These are phyloP conservation scores for Saccharomycopsis babjevae DNA, from an alignment of 805 yeast species.

Conservation along the genomic window DNA sequence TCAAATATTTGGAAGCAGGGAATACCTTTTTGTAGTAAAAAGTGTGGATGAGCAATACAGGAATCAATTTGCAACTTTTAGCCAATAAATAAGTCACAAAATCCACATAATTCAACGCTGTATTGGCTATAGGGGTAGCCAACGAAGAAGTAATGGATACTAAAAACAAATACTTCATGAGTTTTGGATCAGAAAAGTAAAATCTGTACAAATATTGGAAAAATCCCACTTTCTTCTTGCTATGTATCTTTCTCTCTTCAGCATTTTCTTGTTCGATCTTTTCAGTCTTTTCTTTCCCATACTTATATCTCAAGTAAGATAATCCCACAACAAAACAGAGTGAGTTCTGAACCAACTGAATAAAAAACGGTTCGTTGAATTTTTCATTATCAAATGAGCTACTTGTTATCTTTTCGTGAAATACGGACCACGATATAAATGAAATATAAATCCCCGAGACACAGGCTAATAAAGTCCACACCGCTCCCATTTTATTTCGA, in stretches of 20 bases:
- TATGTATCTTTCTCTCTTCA: not conserved
- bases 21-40: conserved; percentile 58
- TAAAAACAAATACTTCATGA: conserved; percentile 32
- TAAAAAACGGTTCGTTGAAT: conserved; percentile 71
- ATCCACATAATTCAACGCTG: conserved; percentile 72
- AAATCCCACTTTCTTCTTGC: not conserved
- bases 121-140: conserved; percentile 75
- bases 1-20: conserved; percentile 66
- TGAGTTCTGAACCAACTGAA: conserved; percentile 63
- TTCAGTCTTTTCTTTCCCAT: not conserved
- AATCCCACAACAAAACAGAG: conserved; percentile 66
- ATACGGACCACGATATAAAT: conserved; percentile 82
- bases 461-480: conserved; percentile 10
- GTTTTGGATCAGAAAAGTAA: conserved; percentile 21
- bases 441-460: conserved; percentile 67
- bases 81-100: conserved; percentile 78
- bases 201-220: conserved; percentile 23
- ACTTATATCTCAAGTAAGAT: conserved; percentile 37
- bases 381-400: conserved; percentile 45
- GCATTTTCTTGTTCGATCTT: not conserved
- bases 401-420: conserved; percentile 81
- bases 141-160: conserved; percentile 69
- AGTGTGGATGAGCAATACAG: conserved; percentile 83
- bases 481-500: not conserved
- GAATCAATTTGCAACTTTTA: conserved; percentile 87